Percentiles rank a stretch among this genome's conserved stretches.
Evolutionary conservation across 2,329 filamentous ascomycete species (phyloP).

Genomic region (Ophiostoma montium): DNA sequence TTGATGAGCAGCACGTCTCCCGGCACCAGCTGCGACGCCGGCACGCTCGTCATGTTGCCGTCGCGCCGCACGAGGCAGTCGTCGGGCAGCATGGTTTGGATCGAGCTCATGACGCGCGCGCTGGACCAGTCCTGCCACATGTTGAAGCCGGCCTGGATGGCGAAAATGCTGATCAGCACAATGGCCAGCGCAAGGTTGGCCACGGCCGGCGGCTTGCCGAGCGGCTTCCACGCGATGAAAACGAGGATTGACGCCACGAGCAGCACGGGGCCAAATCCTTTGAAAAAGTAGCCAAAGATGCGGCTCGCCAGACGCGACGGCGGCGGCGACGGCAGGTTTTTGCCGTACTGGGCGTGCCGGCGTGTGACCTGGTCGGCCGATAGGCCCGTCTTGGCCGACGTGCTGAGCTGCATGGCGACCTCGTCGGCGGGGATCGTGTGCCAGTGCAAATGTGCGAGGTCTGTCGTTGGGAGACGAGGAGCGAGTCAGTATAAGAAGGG

Average conservation of each 20-base stretch:
- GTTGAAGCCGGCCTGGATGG: conserved; percentile 56
- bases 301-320: conserved; percentile 44
- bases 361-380: conserved; percentile 41
- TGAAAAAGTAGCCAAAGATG: conserved; percentile 58
- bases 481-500: neutral
- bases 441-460: conserved; percentile 52
- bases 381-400: conserved; percentile 42
- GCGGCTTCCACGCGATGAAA: conserved; percentile 62
- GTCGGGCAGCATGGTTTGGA: conserved; percentile 68
- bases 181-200: conserved; percentile 63
- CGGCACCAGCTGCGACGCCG: conserved; percentile 49
- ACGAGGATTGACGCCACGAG: conserved; percentile 56
- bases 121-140: conserved; percentile 65
- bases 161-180: conserved; percentile 55
- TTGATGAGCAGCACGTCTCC: conserved; percentile 57
- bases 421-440: conserved; percentile 46
- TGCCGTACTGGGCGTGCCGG: conserved; percentile 45
- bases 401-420: conserved; percentile 43
- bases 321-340: conserved; percentile 51
- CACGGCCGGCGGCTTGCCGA: conserved; percentile 53
- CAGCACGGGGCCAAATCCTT: conserved; percentile 60
- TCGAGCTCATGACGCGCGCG: conserved; percentile 63
- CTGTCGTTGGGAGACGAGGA: conserved; percentile 20
- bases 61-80: conserved; percentile 52
- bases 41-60: conserved; percentile 24